Evolutionary conservation across 2,329 filamentous ascomycete genomes (phyloP).

Genomic region (Alternaria sp.): DNA sequence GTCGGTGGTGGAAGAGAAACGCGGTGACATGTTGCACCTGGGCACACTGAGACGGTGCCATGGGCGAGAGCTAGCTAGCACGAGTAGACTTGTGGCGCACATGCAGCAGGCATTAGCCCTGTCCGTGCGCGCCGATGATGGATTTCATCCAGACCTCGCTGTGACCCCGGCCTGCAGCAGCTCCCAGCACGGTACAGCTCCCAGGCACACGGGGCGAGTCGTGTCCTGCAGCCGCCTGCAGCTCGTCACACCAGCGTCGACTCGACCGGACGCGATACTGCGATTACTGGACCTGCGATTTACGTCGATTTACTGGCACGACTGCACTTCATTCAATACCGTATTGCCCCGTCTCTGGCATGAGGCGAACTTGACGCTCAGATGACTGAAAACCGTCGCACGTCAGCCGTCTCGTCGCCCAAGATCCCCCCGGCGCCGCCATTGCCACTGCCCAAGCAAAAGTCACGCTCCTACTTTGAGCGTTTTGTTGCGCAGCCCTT

Average conservation of each 20-base stretch:
- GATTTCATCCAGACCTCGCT: slow-evolving; percentile 7
- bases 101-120: slow-evolving; percentile 8
- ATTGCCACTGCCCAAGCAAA: slow-evolving; percentile 43
- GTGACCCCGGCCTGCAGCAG: slow-evolving; percentile 1
- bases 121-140: slow-evolving; percentile 11
- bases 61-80: slow-evolving; percentile 10
- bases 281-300: too few relatives aligned
- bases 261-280: too few relatives aligned
- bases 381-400: slow-evolving; percentile 14
- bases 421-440: slow-evolving; percentile 44
- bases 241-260: not conserved
- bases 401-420: slow-evolving; percentile 15
- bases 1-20: slow-evolving; percentile 15
- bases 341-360: not conserved
- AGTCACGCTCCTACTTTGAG: slow-evolving; percentile 50
- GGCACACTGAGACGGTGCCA: slow-evolving; percentile 2
- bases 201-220: slow-evolving; percentile 8
- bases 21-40: slow-evolving; percentile 13
- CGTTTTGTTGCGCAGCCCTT: slow-evolving; percentile 63
- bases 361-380: not conserved
- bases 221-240: slow-evolving; percentile 8
- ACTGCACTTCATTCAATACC: not conserved
- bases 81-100: slow-evolving; percentile 14
- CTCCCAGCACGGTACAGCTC: not conserved
- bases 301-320: too few relatives aligned